Conservation (phyloP, 2,329 filamentous ascomycete genomes). For the Mariannaea elegans region DNA sequence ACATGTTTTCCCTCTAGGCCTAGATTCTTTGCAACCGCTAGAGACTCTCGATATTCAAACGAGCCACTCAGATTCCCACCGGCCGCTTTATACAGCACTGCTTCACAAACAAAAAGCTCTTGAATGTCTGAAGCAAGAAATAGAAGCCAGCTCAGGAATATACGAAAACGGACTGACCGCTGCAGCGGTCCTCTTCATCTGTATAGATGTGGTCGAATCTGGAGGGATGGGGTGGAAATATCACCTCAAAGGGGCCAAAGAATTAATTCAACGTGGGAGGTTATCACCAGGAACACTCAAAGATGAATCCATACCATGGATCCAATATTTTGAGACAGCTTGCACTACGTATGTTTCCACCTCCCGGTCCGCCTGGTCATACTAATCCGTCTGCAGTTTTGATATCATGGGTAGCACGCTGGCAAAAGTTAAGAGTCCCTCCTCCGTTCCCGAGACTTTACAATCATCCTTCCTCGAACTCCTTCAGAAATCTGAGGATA, state of each 20-base stretch:
- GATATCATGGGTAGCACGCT: slow-evolving; percentile 21
- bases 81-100: slow-evolving; percentile 8
- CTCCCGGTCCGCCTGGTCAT: background rate
- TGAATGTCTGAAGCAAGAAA: slow-evolving; percentile 3
- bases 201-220: slow-evolving; percentile 22
- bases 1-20: background rate
- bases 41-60: too few species aligned
- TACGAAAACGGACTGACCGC: slow-evolving; percentile 16
- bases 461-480: slow-evolving; percentile 2
- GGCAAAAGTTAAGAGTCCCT: background rate
- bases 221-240: slow-evolving; percentile 18
- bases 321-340: slow-evolving; percentile 21
- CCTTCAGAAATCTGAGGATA: slow-evolving; percentile 20
- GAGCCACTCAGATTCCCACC: background rate
- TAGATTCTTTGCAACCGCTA: too few species aligned
- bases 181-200: slow-evolving; percentile 17
- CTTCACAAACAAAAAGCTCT: slow-evolving; percentile 19
- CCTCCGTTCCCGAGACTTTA: background rate
- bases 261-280: slow-evolving; percentile 8
- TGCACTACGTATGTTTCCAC: slow-evolving; percentile 16
- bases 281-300: background rate
- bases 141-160: background rate
- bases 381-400: slow-evolving; percentile 1
- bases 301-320: background rate
- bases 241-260: slow-evolving; percentile 15